Percentiles rank a stretch among this genome's conserved stretches.
These are phyloP conservation scores for Salix purpurea DNA, from an alignment of 345 rosid genomes.

Conservation along the genomic window DNA sequence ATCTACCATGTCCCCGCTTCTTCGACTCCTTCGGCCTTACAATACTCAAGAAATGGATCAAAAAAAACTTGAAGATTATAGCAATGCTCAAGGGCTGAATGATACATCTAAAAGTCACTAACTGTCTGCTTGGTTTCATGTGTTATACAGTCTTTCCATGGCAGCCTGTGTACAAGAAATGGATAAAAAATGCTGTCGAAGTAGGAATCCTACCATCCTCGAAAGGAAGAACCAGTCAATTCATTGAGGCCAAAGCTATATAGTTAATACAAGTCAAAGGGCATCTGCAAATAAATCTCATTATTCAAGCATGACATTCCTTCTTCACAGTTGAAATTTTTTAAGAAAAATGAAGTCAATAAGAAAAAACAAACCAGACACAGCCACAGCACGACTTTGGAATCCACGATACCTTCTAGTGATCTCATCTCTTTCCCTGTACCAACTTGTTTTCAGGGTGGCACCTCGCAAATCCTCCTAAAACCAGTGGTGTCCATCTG, in stretches of 20 bases:
- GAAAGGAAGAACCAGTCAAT: neutral
- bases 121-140: too few relatives aligned
- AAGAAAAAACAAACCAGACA: neutral
- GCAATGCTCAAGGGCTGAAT: neutral
- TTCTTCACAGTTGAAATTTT: neutral
- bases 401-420: neutral
- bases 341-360: neutral
- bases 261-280: neutral
- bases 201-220: neutral
- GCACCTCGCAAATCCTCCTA: neutral
- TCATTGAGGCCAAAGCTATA: neutral
- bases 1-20: neutral
- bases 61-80: too few relatives aligned
- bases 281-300: neutral
- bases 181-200: neutral
- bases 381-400: neutral
- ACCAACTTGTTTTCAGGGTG: neutral
- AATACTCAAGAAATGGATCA: neutral
- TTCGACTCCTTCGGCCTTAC: neutral
- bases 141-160: neutral
- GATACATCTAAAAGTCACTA: neutral
- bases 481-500: neutral
- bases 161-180: neutral
- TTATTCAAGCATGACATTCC: slow-evolving; percentile 3
- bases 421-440: neutral